phyloP scores from a whole-genome alignment of 2,329 filamentous ascomycete genomes.

The Samsoniella hepiali region DNA sequence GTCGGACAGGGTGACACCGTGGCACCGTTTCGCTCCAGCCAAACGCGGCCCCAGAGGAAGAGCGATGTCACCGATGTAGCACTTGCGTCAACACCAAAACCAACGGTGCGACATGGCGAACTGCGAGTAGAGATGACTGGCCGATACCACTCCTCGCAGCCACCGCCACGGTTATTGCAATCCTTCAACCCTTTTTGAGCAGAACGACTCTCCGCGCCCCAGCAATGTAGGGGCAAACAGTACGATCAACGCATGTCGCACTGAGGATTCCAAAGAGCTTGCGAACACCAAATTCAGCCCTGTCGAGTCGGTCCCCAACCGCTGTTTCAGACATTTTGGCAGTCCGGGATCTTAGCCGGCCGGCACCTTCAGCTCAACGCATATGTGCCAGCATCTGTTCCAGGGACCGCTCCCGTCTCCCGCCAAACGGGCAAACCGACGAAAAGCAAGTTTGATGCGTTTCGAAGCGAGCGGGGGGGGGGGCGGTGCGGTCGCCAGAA shows the following conservation, averaged over 20 bases:
- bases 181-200: no score
- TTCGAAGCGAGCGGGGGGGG: background rate
- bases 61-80: background rate
- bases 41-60: background rate
- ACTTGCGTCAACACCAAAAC: no score
- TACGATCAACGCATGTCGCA: background rate
- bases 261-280: background rate
- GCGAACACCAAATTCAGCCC: background rate
- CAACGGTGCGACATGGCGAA: no score
- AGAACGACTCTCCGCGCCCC: no score
- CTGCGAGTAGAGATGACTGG: background rate
- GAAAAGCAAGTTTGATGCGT: background rate
- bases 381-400: background rate
- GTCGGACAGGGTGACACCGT: background rate
- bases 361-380: background rate
- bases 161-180: background rate
- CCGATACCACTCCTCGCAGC: background rate
- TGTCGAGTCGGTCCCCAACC: background rate
- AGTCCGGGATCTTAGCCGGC: background rate
- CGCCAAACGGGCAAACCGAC: background rate
- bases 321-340: background rate
- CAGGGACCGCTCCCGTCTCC: background rate
- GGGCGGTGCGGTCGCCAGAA: background rate
- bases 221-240: background rate
- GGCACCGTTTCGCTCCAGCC: background rate